Base-by-base conservation (phyloP, 1,139 yeast species). In the Hansenula lynferdii region DNA sequence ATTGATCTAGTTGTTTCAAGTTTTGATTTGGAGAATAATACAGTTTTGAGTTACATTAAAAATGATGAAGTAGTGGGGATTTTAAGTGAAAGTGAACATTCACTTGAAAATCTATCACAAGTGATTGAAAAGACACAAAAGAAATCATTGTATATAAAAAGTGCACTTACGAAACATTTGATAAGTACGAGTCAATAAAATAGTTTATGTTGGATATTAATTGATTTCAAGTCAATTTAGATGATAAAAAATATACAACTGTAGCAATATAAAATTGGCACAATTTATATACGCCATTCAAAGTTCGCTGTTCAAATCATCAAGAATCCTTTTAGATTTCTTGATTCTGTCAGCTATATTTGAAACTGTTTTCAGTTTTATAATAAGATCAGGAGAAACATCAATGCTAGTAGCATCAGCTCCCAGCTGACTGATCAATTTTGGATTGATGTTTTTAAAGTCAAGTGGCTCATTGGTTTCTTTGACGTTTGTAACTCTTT, bases 1-100 rank as follows among this genome's bases (percentile, higher is more conserved):
- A 67, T 75, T 42, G 96, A 89, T 56, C 64, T 90, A 39, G 89
- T 89, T 2, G 75, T 90, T 6, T 78, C 89, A 42, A 90, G 89
- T 0, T 73, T 75, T 40, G 75, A 51, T 36, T 21, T 36, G n/a
- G 47, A 53, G 12, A 55, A 54, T 25, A 60, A 57, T 39, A 45
- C 54, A 5, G 59, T 62, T 3, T 48, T 57, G 24, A 57, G 67
- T 30, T 62, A 58, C 33, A 53, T 57, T 7, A 62, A 60, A 35
- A 48, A 53, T 36, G 61, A 54, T 26, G 64, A 61, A 42, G 50
- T 64, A 17, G 57, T 61, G 12, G 68, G 68, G 3, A 45, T 62
- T 20, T 51, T 66, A 58, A 52, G 58, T 32, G 67, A 62, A 31
- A 46, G 49, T 5, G 33, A 42, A 23, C 41, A 41, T 10, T 49